Evolutionary conservation across 805 yeast genomes (phyloP).

Genomic region (Candida maris): DNA sequence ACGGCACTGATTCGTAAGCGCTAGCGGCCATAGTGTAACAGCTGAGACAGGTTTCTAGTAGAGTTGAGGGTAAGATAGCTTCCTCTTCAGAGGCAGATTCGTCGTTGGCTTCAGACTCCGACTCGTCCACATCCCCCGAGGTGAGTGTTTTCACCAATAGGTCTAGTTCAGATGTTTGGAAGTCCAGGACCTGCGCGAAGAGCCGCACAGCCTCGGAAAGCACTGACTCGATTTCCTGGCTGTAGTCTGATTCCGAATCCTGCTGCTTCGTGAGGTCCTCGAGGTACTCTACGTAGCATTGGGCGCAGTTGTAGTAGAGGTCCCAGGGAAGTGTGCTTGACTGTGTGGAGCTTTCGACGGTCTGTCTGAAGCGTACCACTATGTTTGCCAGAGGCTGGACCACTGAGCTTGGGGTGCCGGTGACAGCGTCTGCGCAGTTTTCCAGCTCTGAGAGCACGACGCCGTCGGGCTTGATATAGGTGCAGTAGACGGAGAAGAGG

Average conservation of each 20-base stretch:
- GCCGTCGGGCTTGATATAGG: conserved; percentile 46
- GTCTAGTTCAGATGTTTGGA: conserved; percentile 21
- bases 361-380: conserved; percentile 37
- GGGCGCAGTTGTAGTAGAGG: conserved; percentile 42
- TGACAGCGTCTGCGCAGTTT: conserved; percentile 31
- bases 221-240: conserved; percentile 17
- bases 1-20: conserved; percentile 21
- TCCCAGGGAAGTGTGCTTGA: conserved; percentile 34
- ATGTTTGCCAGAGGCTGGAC: conserved; percentile 37
- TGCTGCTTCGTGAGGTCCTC: conserved; percentile 33
- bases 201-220: conserved; percentile 20
- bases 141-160: conserved; percentile 19
- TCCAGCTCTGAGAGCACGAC: conserved; percentile 33
- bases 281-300: conserved; percentile 45
- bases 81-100: conserved; percentile 17
- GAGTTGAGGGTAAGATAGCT: conserved; percentile 24
- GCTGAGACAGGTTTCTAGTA: conserved; percentile 27
- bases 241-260: conserved; percentile 2
- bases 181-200: conserved; percentile 28
- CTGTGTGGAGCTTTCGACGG: conserved; percentile 26
- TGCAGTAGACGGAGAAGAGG: conserved; percentile 53
- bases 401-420: conserved; percentile 32
- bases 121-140: conserved; percentile 1
- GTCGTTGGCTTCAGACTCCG: conserved; percentile 4
- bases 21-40: conserved; percentile 25